Conservation (phyloP, 352 stramenopile genomes). For the Globisporangium emineosum region DNA sequence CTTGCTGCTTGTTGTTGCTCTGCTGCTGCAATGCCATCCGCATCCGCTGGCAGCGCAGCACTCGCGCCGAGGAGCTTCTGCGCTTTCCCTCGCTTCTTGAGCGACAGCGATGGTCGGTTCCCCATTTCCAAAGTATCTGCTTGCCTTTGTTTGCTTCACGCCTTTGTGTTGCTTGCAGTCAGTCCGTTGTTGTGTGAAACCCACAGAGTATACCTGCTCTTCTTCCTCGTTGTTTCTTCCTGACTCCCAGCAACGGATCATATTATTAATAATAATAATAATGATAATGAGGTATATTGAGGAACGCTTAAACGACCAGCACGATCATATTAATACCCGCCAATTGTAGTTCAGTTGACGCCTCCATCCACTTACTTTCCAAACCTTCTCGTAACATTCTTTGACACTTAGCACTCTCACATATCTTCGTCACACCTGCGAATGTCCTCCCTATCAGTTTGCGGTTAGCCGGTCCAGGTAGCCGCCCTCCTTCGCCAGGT, state of each 20-base stretch:
- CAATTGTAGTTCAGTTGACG: not conserved
- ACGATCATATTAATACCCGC: not conserved
- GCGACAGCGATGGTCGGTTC: constrained; percentile 10
- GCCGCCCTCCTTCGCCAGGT: constrained; percentile 17
- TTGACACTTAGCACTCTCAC: not conserved
- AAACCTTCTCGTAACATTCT: constrained; percentile 1
- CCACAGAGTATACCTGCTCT: not conserved
- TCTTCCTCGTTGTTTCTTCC: not conserved
- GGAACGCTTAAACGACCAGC: no score
- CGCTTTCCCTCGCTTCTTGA: constrained; percentile 4
- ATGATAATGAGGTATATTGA: no score
- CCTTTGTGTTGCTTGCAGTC: not conserved
- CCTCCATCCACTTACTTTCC: no score
- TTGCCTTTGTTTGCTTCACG: not conserved
- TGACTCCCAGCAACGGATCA: not conserved
- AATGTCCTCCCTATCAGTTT: no score
- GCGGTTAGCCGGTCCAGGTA: constrained; percentile 1
- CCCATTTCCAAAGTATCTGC: constrained; percentile 3
- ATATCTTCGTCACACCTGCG: no score
- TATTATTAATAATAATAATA: no score
- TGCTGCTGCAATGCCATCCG: not conserved
- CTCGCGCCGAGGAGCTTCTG: not conserved
- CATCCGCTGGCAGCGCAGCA: not conserved
- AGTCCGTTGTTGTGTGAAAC: not conserved
- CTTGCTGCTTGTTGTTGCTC: not conserved